phyloP scores from a whole-genome alignment of 148 eudicot genomes.

The Arbutus unedo region DNA sequence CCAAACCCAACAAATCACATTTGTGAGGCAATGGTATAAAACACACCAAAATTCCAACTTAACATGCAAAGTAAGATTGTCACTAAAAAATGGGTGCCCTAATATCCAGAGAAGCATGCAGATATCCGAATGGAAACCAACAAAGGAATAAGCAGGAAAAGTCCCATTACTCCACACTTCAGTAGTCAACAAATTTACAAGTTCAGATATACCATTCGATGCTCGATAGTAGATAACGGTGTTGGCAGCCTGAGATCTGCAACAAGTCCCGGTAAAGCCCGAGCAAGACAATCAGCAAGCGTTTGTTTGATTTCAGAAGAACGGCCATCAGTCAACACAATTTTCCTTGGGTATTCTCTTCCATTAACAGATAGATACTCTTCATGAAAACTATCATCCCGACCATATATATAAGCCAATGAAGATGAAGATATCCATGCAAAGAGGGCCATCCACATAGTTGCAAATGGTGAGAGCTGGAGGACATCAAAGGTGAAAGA shows the following conservation, averaged over 20 bases:
- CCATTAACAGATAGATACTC: conserved; percentile 71
- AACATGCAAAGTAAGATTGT: neutral
- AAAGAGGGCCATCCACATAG: conserved; percentile 82
- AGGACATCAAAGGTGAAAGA: conserved; percentile 23
- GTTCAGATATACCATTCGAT: conserved; percentile 56
- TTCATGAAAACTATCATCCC: conserved; percentile 65
- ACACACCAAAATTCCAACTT: neutral
- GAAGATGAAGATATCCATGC: conserved; percentile 89
- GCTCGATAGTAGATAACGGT: conserved; percentile 61
- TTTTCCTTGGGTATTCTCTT: conserved; percentile 74
- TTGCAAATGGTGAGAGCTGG: conserved; percentile 90
- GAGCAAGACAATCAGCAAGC: conserved; percentile 70
- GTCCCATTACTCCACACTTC: neutral
- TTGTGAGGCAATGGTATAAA: neutral
- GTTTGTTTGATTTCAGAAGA: conserved; percentile 87
- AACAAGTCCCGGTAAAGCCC: conserved; percentile 72
- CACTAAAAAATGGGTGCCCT: neutral
- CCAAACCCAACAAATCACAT: conserved; percentile 1
- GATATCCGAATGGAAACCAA: neutral
- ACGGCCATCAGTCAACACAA: conserved; percentile 60
- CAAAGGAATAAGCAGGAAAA: neutral
- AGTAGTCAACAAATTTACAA: neutral
- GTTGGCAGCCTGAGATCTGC: conserved; percentile 63
- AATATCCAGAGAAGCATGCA: neutral
- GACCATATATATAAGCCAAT: conserved; percentile 87